These are phyloP conservation scores for Clitopilus passeckerianus DNA, from an alignment of 768 basidiomycete genomes.

Conservation along the genomic window DNA sequence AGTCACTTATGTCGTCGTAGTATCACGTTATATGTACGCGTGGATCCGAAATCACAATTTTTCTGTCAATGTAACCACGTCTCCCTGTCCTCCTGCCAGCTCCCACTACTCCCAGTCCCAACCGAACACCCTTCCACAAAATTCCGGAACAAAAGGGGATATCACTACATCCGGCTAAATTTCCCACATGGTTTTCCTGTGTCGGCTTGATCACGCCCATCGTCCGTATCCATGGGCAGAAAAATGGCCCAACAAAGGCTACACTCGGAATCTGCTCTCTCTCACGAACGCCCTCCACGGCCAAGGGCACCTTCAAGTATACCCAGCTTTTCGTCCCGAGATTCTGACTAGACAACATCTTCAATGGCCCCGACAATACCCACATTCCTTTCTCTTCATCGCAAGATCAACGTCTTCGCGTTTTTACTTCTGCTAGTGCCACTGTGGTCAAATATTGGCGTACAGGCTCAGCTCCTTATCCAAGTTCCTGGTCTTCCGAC, in stretches of 20 bases:
- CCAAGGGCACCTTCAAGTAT: no score
- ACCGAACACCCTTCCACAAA: no score
- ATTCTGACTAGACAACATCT: no score
- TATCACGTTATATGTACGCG: neutral
- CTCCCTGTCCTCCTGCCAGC: no score
- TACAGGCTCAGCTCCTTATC: neutral
- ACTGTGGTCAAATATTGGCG: neutral
- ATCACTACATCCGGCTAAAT: neutral
- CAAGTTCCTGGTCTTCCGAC: neutral
- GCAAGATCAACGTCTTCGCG: neutral
- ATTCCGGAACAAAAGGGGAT: neutral
- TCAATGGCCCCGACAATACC: neutral
- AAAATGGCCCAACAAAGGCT: neutral
- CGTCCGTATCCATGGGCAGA: neutral
- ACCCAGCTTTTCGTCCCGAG: no score
- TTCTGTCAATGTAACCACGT: no score
- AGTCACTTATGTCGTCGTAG: no score
- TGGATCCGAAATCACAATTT: no score
- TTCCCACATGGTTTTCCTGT: neutral
- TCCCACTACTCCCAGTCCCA: no score
- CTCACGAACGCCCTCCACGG: neutral
- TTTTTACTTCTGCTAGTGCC: neutral
- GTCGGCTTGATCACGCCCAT: neutral
- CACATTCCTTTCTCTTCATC: neutral
- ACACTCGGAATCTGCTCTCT: neutral